Evolutionary conservation across 2,329 filamentous ascomycete genomes (phyloP).

Genomic region (Pseudocercospora cruenta): DNA sequence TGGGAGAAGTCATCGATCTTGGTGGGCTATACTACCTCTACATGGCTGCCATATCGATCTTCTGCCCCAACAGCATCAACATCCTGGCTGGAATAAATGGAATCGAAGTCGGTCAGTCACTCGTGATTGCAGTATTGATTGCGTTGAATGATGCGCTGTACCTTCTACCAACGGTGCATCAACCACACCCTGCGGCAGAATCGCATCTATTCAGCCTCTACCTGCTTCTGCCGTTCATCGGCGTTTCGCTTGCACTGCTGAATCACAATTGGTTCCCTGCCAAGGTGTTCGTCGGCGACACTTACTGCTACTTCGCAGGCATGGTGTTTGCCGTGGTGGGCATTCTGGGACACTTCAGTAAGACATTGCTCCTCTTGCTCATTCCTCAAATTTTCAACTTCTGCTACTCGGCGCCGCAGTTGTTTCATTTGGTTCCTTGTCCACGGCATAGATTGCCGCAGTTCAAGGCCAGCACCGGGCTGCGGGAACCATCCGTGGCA

Average conservation of each 20-base stretch:
- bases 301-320: conserved; percentile 98
- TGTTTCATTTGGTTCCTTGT: conserved; percentile 88
- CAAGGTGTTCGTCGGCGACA: conserved; percentile 94
- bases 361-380: conserved; percentile 88
- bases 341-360: conserved; percentile 96
- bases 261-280: conserved; percentile 96
- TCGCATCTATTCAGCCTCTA: conserved; percentile 96
- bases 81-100: conserved; percentile 99
- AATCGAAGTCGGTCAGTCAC: conserved; percentile 91
- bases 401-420: conserved; percentile 85
- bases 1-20: conserved; percentile 84
- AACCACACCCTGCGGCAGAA: conserved; percentile 91
- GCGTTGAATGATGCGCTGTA: conserved; percentile 87
- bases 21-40: conserved; percentile 82
- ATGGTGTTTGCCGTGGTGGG: conserved; percentile 99
- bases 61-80: conserved; percentile 98
- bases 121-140: conserved; percentile 84
- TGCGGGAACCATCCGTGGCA: conserved; percentile 85
- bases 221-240: conserved; percentile 89
- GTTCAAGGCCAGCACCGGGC: conserved; percentile 81
- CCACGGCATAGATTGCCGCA: conserved; percentile 87
- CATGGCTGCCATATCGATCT: conserved; percentile 96
- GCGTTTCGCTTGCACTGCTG: conserved; percentile 83
- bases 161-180: conserved; percentile 64
- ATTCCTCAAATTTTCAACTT: conserved; percentile 97